These are phyloP conservation scores for Tolypocladium paradoxum DNA, from an alignment of 2,329 filamentous ascomycete species.

Conservation along the genomic window DNA sequence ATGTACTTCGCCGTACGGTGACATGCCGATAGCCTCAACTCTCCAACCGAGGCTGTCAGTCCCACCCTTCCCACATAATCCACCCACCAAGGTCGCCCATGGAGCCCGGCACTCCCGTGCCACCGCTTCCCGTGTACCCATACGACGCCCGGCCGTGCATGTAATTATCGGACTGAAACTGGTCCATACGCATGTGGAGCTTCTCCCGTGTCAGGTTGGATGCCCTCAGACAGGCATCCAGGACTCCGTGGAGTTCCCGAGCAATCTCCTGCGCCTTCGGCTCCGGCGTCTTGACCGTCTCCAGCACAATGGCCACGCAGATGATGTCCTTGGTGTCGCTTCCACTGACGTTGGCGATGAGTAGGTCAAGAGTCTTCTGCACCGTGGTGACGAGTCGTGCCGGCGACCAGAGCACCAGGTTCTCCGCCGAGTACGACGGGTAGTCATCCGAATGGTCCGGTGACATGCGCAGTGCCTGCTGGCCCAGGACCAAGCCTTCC, in stretches of 20 bases:
- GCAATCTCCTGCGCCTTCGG: slow-evolving; percentile 30
- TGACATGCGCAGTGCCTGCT: slow-evolving; percentile 21
- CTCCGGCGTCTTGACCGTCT: slow-evolving; percentile 31
- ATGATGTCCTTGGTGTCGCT: slow-evolving; percentile 40
- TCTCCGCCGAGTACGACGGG: slow-evolving; percentile 22
- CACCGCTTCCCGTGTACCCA: slow-evolving; percentile 18
- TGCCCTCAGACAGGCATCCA: slow-evolving; percentile 33
- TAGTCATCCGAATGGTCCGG: slow-evolving; percentile 23
- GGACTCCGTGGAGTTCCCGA: slow-evolving; percentile 27
- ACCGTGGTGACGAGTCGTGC: slow-evolving; percentile 31
- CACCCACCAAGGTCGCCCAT: slow-evolving; percentile 21
- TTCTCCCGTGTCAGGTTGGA: slow-evolving; percentile 31
- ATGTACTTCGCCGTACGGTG: not conserved
- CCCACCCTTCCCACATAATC: slow-evolving; percentile 30
- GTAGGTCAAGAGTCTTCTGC: slow-evolving; percentile 34
- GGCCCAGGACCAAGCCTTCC: slow-evolving; percentile 17
- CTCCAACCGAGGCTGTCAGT: slow-evolving; percentile 10
- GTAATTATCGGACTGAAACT: slow-evolving; percentile 12
- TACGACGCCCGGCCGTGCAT: slow-evolving; percentile 15
- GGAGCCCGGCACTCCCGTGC: slow-evolving; percentile 13
- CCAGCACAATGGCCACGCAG: slow-evolving; percentile 35
- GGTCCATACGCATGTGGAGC: slow-evolving; percentile 10
- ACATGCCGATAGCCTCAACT: not conserved
- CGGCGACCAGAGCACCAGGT: slow-evolving; percentile 30
- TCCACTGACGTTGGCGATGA: slow-evolving; percentile 35